Conservation (phyloP, 768 basidiomycete genomes). For the Mycena chlorophos region DNA sequence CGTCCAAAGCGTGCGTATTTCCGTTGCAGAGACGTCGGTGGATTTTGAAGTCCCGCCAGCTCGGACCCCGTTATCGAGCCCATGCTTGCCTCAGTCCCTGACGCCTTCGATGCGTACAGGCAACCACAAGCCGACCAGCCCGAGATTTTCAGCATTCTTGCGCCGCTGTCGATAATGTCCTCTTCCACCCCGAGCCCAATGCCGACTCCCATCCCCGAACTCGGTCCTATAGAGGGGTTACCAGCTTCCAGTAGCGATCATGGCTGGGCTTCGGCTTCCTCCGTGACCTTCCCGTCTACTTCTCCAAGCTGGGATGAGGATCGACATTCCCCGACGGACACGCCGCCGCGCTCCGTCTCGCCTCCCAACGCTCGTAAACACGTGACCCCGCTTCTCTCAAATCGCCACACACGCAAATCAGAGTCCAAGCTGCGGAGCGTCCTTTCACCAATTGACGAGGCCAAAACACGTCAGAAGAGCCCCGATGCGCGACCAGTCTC, state of each 20-base stretch:
- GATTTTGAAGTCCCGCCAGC: constrained; percentile 45
- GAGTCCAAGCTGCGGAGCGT: constrained; percentile 71
- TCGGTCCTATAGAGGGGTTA: constrained; percentile 33
- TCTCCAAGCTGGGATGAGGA: constrained; percentile 57
- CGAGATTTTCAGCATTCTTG: constrained; percentile 90
- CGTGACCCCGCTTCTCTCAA: constrained; percentile 44
- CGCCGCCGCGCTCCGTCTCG: constrained; percentile 48
- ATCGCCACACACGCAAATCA: constrained; percentile 47
- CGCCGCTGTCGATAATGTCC: constrained; percentile 79
- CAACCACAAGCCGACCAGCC: constrained; percentile 85
- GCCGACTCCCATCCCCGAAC: constrained; percentile 46
- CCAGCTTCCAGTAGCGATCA: constrained; percentile 33
- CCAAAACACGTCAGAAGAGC: constrained; percentile 37
- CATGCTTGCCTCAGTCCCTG: constrained; percentile 86
- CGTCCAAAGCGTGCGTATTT: constrained; percentile 74
- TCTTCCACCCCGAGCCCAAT: constrained; percentile 64
- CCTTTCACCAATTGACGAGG: constrained; percentile 73
- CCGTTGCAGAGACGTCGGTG: too few relatives aligned
- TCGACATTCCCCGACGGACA: constrained; percentile 43
- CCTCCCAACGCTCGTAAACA: constrained; percentile 53
- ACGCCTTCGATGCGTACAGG: constrained; percentile 91
- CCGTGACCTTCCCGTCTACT: constrained; percentile 48
- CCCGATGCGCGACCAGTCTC: constrained; percentile 21
- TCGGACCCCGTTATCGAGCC: constrained; percentile 90
- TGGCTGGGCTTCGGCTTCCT: constrained; percentile 54